These are phyloP conservation scores for Colletotrichum graminicola DNA, from an alignment of 2,329 filamentous ascomycete genomes.

Conservation along the genomic window DNA sequence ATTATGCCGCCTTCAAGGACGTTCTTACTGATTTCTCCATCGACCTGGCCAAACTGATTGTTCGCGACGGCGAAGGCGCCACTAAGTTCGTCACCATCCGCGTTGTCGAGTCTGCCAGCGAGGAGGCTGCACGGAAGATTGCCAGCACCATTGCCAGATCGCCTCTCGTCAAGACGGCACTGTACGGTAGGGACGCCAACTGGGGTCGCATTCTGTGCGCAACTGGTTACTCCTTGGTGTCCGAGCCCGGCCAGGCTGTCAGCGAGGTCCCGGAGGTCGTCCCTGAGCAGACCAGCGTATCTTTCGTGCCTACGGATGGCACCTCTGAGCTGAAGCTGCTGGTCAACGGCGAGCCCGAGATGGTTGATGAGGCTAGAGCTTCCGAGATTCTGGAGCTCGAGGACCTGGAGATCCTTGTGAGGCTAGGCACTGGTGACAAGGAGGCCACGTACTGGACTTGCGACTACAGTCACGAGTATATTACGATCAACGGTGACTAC, in stretches of 20 bases:
- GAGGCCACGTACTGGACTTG: constrained; percentile 86
- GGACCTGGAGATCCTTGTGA: constrained; percentile 83
- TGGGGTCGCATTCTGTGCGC: constrained; percentile 98
- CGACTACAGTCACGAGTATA: constrained; percentile 87
- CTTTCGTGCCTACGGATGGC: constrained; percentile 83
- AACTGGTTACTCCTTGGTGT: constrained; percentile 82
- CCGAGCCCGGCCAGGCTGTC: constrained; percentile 67
- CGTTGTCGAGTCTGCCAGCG: constrained; percentile 78
- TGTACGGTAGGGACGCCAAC: constrained; percentile 98
- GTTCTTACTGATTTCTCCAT: constrained; percentile 83
- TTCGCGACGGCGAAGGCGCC: constrained; percentile 95
- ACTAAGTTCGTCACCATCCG: constrained; percentile 98
- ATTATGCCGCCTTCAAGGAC: constrained; percentile 77
- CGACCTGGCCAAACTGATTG: constrained; percentile 90
- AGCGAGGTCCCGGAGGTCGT: constrained; percentile 74
- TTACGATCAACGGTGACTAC: constrained; percentile 77
- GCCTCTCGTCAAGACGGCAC: constrained; percentile 94
- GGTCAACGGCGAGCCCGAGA: constrained; percentile 83
- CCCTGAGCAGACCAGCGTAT: constrained; percentile 80
- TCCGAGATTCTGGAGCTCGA: constrained; percentile 82
- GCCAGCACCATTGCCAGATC: constrained; percentile 91
- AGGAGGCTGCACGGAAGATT: constrained; percentile 80
- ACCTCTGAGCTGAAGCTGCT: constrained; percentile 81
- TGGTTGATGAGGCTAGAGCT: constrained; percentile 81
- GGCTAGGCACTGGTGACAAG: constrained; percentile 75